A percentile compares a stretch with the other conserved stretches of the same genome.
Conservation (phyloP, 2,329 filamentous ascomycete species). For the Fusarium bulbicola region DNA sequence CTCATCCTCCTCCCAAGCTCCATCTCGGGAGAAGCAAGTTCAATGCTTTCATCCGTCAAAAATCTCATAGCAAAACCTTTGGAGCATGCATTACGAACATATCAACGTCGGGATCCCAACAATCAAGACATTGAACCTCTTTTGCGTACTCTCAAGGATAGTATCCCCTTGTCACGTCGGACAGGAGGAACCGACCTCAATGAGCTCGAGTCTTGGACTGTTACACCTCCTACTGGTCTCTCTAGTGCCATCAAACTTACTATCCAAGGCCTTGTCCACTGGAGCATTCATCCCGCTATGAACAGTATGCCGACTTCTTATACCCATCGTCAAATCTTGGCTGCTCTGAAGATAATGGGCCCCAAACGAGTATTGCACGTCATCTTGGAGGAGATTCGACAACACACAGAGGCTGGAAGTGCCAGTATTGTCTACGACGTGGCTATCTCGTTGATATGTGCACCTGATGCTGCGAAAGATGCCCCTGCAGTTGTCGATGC, state of each 20-base stretch:
- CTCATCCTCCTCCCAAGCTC: slow-evolving; percentile 76
- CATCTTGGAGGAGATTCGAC: slow-evolving; percentile 73
- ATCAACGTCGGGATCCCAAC: slow-evolving; percentile 72
- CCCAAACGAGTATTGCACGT: slow-evolving; percentile 67
- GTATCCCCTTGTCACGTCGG: slow-evolving; percentile 66
- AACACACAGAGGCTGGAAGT: slow-evolving; percentile 67
- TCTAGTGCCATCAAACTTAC: slow-evolving; percentile 66
- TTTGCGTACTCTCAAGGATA: slow-evolving; percentile 70
- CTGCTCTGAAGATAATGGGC: slow-evolving; percentile 68
- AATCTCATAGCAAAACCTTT: slow-evolving; percentile 76
- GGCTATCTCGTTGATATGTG: slow-evolving; percentile 73
- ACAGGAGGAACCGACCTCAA: slow-evolving; percentile 69
- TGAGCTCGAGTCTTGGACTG: slow-evolving; percentile 75
- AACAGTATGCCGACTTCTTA: slow-evolving; percentile 71
- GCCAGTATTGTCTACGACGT: slow-evolving; percentile 74
- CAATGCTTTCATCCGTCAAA: slow-evolving; percentile 76
- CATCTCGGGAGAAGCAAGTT: slow-evolving; percentile 74
- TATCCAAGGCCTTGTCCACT: slow-evolving; percentile 70
- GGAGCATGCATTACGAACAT: slow-evolving; percentile 71
- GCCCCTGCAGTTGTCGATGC: slow-evolving; percentile 49
- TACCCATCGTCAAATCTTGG: slow-evolving; percentile 75
- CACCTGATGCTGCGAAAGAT: slow-evolving; percentile 65
- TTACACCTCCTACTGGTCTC: slow-evolving; percentile 64
- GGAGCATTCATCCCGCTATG: slow-evolving; percentile 67
- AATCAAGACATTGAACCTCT: slow-evolving; percentile 77